Evolutionary conservation across 495 filamentous ascomycete genomes (phyloP).

Genomic region (Amniculicola lignicola): DNA sequence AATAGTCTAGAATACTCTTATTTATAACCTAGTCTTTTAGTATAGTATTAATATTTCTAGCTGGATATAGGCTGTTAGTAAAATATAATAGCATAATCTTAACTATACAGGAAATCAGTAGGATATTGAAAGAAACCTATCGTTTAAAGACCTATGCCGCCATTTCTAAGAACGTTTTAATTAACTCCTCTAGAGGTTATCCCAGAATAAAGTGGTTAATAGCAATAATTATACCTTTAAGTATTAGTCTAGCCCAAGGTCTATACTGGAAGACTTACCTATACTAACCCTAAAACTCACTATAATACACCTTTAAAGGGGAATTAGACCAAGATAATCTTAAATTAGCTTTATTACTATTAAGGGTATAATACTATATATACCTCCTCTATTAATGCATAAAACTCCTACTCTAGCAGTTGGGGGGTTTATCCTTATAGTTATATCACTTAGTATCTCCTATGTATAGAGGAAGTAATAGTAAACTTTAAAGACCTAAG

Average conservation of each 20-base stretch:
- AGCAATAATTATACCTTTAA: slow-evolving; percentile 17
- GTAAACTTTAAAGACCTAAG: slow-evolving; percentile 29
- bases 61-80: slow-evolving; percentile 25
- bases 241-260: slow-evolving; percentile 1
- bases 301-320: slow-evolving; percentile 30
- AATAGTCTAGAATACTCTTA: slow-evolving; percentile 16
- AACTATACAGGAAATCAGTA: slow-evolving; percentile 11
- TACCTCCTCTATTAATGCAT: slow-evolving; percentile 35
- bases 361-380: slow-evolving; percentile 29
- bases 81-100: slow-evolving; percentile 22
- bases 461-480: slow-evolving; percentile 24
- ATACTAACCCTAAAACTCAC: slow-evolving; percentile 33
- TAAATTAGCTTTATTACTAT: slow-evolving; percentile 24
- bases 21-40: slow-evolving; percentile 27
- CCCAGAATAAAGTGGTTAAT: slow-evolving; percentile 27
- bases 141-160: slow-evolving; percentile 18
- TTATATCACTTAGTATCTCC: slow-evolving; percentile 16
- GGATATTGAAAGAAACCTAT: slow-evolving; percentile 2
- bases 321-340: slow-evolving; percentile 16
- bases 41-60: slow-evolving; percentile 17
- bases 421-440: slow-evolving; percentile 25
- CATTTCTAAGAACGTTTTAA: slow-evolving; percentile 21
- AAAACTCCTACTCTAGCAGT: slow-evolving; percentile 35
- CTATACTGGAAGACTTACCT: slow-evolving; percentile 13
- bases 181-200: slow-evolving; percentile 23